phyloP scores from a whole-genome alignment of 148 eudicot species.

The Dianthus caryophyllus region DNA sequence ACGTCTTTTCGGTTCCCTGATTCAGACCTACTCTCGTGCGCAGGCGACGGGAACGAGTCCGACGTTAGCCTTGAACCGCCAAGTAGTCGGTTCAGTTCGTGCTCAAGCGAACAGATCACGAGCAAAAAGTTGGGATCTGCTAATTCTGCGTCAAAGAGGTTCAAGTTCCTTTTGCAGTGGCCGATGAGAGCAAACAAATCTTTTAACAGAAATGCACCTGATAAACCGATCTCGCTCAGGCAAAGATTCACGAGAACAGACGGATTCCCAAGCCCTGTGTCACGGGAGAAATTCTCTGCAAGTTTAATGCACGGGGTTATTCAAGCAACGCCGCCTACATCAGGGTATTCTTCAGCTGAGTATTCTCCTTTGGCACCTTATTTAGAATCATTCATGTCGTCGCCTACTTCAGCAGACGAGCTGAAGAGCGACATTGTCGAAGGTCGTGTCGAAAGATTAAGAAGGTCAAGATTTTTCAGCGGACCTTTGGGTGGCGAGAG shows the following conservation, averaged over 20 bases:
- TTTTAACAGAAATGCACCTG: conserved; percentile 14
- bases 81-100: conserved; percentile 37
- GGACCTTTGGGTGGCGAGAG: conserved; percentile 34
- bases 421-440: conserved; percentile 15
- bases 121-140: conserved; percentile 27
- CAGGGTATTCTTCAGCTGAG: conserved; percentile 17
- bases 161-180: conserved; percentile 50
- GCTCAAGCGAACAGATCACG: conserved; percentile 44
- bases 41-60: conserved; percentile 28
- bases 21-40: conserved; percentile 49
- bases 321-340: conserved; percentile 38
- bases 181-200: conserved; percentile 32
- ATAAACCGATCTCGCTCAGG: conserved; percentile 40
- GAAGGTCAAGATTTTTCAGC: conserved; percentile 24
- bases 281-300: conserved; percentile 44
- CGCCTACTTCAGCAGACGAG: conserved; percentile 31
- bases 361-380: conserved; percentile 46
- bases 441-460: conserved; percentile 8
- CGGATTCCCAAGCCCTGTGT: conserved; percentile 43
- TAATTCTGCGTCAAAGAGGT: conserved; percentile 34
- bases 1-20: conserved; percentile 74
- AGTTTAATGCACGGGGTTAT: conserved; percentile 60
- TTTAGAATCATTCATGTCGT: conserved; percentile 42
- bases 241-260: conserved; percentile 34
- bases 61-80: conserved; percentile 33